Evolutionary conservation across 1,284 basidiomycete genomes (phyloP), one percentile per base, ranked within the genome.

Genomic region (Ceratorhiza oryzae-sativae): DNA sequence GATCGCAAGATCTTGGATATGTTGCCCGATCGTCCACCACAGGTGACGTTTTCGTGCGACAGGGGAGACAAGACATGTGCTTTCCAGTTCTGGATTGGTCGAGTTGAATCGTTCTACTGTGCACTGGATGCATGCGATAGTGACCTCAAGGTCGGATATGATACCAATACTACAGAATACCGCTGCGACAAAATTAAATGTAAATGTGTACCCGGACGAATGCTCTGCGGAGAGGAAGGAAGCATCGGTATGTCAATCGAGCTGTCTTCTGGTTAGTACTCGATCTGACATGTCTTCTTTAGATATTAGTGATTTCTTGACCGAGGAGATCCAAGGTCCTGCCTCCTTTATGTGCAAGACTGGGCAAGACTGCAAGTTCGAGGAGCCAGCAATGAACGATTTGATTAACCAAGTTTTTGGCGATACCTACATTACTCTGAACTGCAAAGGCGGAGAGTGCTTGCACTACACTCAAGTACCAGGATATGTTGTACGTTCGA

Each of bases 21-120:
- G 84, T 89, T 96, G 56, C 93, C 94, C 0, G 91, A 87, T 71
- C 87, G 95, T 30, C 91, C 91, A 32, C 95, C 97, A 0, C 95
- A 98, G 79, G 95, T 98, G 4, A 98, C 97, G 0, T 98, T 99
- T 81, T 91, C 90, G 75, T 98, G 95, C 81, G 87, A 90, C 73
- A 84, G 80, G 39, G 74, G 76, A 0, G 82, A 83, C 10, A 81
- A 81, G n/a, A 86, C 87, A 1, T 98, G 95, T 79, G 87, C 89
- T 48, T 98, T 98, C 85, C 95, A 98, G 80, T 99, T 99, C 83
- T 99, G 96, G 96, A 94, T 95, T 6, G 94, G 92, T 8, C 86
- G 91, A 76, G 86, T 94, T 71, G 96, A 99, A 79, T 96, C 94
- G 0, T 98, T 99, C 82, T 98, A 98, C 81, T 99, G 97, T 81